phyloP scores from a whole-genome alignment of 2,329 filamentous ascomycete species.

The Fusarium proliferatum region DNA sequence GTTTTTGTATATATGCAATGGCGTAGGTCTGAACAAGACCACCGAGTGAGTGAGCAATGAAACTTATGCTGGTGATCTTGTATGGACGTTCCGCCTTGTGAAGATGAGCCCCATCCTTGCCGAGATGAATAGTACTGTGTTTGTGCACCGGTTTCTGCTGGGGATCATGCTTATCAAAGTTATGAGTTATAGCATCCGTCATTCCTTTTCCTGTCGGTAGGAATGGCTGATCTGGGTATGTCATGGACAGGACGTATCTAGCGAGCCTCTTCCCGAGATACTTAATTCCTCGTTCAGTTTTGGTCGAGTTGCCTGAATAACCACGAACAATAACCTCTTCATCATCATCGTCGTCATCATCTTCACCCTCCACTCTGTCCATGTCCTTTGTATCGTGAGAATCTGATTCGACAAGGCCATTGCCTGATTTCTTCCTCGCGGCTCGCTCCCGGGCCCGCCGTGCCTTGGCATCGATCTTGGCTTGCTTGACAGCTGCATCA shows the following conservation, averaged over 20 bases:
- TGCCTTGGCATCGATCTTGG: slow-evolving; percentile 74
- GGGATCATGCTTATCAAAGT: slow-evolving; percentile 57
- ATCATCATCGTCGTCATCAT: slow-evolving; percentile 66
- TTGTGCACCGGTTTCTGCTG: slow-evolving; percentile 65
- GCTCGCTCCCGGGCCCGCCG: slow-evolving; percentile 65
- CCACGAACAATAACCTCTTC: slow-evolving; percentile 91
- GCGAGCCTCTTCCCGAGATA: slow-evolving; percentile 95
- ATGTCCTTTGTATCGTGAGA: slow-evolving; percentile 38
- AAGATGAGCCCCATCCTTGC: slow-evolving; percentile 66
- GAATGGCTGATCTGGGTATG: slow-evolving; percentile 93
- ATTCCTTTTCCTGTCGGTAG: slow-evolving; percentile 70
- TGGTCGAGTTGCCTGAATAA: slow-evolving; percentile 88
- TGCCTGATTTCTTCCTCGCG: slow-evolving; percentile 34
- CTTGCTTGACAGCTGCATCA: slow-evolving; percentile 81
- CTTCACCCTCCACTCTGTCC: slow-evolving; percentile 57
- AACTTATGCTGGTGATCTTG: slow-evolving; percentile 93
- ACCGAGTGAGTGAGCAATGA: slow-evolving; percentile 91
- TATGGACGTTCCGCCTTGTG: slow-evolving; percentile 68
- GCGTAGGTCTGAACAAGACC: slow-evolving; percentile 93
- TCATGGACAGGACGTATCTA: slow-evolving; percentile 88
- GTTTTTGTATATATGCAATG: slow-evolving; percentile 95
- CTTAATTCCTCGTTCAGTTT: slow-evolving; percentile 95
- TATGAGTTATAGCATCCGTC: slow-evolving; percentile 56
- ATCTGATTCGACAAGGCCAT: slow-evolving; percentile 20
- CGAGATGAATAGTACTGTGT: slow-evolving; percentile 69